Evolutionary conservation across 768 basidiomycete species (phyloP).

Genomic region (Xerocomellus chrysenteron): DNA sequence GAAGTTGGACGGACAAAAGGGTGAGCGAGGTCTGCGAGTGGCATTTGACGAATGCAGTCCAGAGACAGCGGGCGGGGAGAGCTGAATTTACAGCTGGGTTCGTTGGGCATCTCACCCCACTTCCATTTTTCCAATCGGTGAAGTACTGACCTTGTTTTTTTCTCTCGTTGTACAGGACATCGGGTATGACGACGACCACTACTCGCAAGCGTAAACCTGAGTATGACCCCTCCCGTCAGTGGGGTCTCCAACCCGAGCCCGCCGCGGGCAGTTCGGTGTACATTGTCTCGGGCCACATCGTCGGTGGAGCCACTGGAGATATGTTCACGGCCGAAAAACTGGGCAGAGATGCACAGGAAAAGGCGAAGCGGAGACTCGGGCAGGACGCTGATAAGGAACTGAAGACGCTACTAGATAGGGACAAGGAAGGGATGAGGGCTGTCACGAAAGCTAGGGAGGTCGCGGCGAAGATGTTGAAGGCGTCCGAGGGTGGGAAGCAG

Average conservation of each 20-base stretch:
- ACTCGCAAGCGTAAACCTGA: conserved; percentile 50
- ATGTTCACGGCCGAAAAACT: conserved; percentile 67
- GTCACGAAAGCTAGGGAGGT: conserved; percentile 62
- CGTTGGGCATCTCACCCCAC: conserved; percentile 20
- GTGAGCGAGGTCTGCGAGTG: conserved; percentile 87
- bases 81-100: conserved; percentile 88
- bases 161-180: conserved; percentile 50
- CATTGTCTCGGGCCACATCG: conserved; percentile 75
- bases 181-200: conserved; percentile 57
- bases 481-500: conserved; percentile 14
- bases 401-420: conserved; percentile 57
- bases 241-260: conserved; percentile 66
- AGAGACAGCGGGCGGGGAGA: conserved; percentile 68
- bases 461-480: conserved; percentile 28
- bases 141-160: background rate
- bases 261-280: conserved; percentile 57
- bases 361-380: conserved; percentile 60
- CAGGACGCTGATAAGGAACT: conserved; percentile 63
- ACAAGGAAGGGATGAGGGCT: conserved; percentile 65
- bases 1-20: conserved; percentile 89
- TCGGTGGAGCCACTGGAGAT: conserved; percentile 44
- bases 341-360: conserved; percentile 79
- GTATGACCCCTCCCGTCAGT: conserved; percentile 70
- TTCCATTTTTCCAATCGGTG: background rate
- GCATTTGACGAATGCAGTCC: conserved; percentile 81